Conservation (phyloP, 1,284 basidiomycete species). For the Cronartium quercuum region DNA sequence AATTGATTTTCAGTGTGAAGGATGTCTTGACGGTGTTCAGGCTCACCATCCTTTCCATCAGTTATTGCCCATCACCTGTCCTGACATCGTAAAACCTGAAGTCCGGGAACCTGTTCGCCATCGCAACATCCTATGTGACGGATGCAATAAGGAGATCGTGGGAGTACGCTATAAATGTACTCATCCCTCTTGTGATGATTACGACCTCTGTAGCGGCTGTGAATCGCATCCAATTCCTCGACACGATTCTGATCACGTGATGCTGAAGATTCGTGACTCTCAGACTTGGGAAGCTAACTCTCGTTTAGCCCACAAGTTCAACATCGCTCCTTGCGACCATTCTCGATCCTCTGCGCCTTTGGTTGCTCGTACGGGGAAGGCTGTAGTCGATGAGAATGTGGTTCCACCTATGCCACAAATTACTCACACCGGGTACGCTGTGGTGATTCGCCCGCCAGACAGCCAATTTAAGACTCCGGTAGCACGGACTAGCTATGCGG, state of each 20-base stretch:
- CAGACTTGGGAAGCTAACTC: slow-evolving; percentile 14
- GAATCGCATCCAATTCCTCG: slow-evolving; percentile 71
- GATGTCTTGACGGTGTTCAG: slow-evolving; percentile 33
- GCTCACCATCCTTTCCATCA: slow-evolving; percentile 41
- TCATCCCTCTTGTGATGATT: slow-evolving; percentile 72
- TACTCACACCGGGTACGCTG: background rate
- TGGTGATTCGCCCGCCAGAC: background rate
- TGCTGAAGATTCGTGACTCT: slow-evolving; percentile 65
- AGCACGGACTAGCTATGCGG: background rate
- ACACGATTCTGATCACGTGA: slow-evolving; percentile 66
- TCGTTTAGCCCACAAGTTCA: background rate
- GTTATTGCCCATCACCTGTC: slow-evolving; percentile 40
- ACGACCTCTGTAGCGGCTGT: slow-evolving; percentile 72
- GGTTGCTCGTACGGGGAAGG: background rate
- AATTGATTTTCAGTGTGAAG: slow-evolving; percentile 36
- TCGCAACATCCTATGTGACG: slow-evolving; percentile 42
- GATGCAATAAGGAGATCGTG: slow-evolving; percentile 49
- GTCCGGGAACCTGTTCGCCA: slow-evolving; percentile 29
- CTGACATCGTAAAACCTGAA: background rate
- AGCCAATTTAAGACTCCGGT: background rate
- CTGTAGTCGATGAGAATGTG: background rate
- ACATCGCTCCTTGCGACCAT: background rate
- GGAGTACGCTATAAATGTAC: slow-evolving; percentile 60
- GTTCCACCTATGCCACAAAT: background rate
- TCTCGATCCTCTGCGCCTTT: background rate